Conservation (phyloP, 306 rosid genomes). For the Vigna unguiculata region DNA sequence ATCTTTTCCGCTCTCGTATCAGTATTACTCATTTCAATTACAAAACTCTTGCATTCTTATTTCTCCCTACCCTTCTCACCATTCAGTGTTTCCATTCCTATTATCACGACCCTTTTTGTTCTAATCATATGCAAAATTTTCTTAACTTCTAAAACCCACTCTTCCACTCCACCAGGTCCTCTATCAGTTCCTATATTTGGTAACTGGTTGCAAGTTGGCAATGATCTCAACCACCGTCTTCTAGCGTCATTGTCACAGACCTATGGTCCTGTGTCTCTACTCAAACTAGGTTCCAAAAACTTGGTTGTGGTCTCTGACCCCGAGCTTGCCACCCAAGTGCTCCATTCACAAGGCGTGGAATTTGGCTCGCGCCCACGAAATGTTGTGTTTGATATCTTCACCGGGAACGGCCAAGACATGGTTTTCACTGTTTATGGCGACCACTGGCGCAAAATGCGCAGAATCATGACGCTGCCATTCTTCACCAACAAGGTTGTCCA, state of each 20-base stretch:
- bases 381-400: slow-evolving; percentile 80
- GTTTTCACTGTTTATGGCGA: slow-evolving; percentile 80
- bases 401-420: slow-evolving; percentile 89
- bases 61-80: slow-evolving; percentile 29
- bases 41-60: slow-evolving; percentile 40
- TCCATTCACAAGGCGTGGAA: slow-evolving; percentile 80
- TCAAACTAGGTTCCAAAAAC: slow-evolving; percentile 80
- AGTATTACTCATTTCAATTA: slow-evolving; percentile 34
- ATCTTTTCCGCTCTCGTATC: slow-evolving; percentile 44
- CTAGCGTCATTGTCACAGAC: slow-evolving; percentile 67
- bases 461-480: slow-evolving; percentile 83
- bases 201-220: slow-evolving; percentile 88
- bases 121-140: slow-evolving; percentile 41
- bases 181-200: slow-evolving; percentile 75
- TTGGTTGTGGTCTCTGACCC: slow-evolving; percentile 75
- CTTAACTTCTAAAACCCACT: slow-evolving; percentile 7
- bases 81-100: neutral
- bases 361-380: slow-evolving; percentile 82
- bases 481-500: slow-evolving; percentile 91
- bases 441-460: slow-evolving; percentile 90
- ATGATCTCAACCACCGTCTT: slow-evolving; percentile 78
- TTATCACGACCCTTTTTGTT: slow-evolving; percentile 28
- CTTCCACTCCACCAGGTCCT: slow-evolving; percentile 65
- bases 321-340: slow-evolving; percentile 70
- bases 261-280: slow-evolving; percentile 69